These are phyloP conservation scores for Stipa capillata DNA, from an alignment of 176 grass and related monocot genomes.

Conservation along the genomic window DNA sequence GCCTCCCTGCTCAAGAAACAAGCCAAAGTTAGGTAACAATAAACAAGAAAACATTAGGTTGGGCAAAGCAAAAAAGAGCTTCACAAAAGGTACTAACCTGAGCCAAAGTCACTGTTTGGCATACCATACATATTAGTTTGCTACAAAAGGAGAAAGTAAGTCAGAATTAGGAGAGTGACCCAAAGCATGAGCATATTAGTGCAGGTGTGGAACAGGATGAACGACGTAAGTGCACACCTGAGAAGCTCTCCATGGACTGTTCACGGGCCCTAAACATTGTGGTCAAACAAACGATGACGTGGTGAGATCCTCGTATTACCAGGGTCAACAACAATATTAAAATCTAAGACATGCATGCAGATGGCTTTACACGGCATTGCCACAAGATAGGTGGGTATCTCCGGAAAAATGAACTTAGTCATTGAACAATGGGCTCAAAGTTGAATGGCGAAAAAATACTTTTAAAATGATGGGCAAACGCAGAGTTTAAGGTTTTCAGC, in stretches of 20 bases:
- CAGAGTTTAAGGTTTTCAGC: background rate
- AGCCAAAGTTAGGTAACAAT: background rate
- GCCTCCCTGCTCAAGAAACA: slow-evolving; percentile 37
- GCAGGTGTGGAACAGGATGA: background rate
- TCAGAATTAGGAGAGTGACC: background rate
- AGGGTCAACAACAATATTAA: background rate
- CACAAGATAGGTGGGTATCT: background rate
- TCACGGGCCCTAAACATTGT: slow-evolving; percentile 44
- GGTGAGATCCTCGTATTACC: slow-evolving; percentile 1
- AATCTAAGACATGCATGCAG: background rate
- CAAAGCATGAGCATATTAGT: background rate
- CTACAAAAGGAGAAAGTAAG: slow-evolving; percentile 19
- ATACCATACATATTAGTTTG: slow-evolving; percentile 40
- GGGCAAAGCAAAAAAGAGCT: background rate
- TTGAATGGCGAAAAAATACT: too few species aligned
- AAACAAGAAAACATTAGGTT: too few species aligned
- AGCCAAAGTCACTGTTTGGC: slow-evolving; percentile 37
- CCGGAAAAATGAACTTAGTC: too few species aligned
- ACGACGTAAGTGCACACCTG: slow-evolving; percentile 48
- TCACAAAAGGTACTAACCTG: slow-evolving; percentile 16
- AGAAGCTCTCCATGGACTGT: slow-evolving; percentile 58
- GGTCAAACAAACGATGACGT: slow-evolving; percentile 17
- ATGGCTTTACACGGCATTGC: background rate
- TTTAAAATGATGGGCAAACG: too few species aligned
- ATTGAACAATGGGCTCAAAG: too few species aligned